Base-by-base conservation (phyloP, 768 basidiomycete species). In the Epithele typhae region DNA sequence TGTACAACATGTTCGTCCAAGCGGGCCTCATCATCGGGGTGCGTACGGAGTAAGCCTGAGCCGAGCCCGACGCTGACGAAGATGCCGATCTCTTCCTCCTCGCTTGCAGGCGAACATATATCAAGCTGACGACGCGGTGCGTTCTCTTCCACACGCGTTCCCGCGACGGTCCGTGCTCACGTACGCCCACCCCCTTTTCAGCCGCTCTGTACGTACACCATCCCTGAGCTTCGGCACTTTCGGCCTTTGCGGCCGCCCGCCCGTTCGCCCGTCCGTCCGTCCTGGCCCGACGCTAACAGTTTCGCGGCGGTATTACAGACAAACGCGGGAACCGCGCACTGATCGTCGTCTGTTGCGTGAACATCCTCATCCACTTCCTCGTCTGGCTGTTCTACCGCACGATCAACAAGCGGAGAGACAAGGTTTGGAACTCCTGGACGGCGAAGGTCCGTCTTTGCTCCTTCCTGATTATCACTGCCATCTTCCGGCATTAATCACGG, bases 1-100 rank as follows among this genome's bases (percentile, higher is more conserved):
- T 79, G 22, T 83, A 84, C 60, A 84, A 82, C 53, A 81, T 84
- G 75, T 78, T 76, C 53, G 81, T 82, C 12, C 80, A 83, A 59
- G 75, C 76, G 3, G 76, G 76, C 6, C 70, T 67, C 8, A 75
- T 80, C 37, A 63, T 75, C 15, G 40, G 46, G 68, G 73, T 60
- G 69, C 69, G 57, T 55, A 64, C 59, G n/a, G n/a, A n/a, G n/a
- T n/a, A n/a, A n/a, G n/a, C n/a, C n/a, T n/a, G n/a, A n/a, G n/a
- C n/a, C n/a, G n/a, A n/a, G n/a, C n/a, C n/a, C n/a, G n/a, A n/a
- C n/a, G n/a, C n/a, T n/a, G n/a, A n/a, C n/a, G n/a, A n/a, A n/a
- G n/a, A n/a, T n/a, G n/a, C n/a, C n/a, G n/a, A n/a, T n/a, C n/a
- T n/a, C 14, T 30, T 30, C 27, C 27, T 7, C 14, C 27, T 30